These are phyloP conservation scores for Lolium perenne DNA, from an alignment of 176 grass and related monocot species.

Conservation along the genomic window DNA sequence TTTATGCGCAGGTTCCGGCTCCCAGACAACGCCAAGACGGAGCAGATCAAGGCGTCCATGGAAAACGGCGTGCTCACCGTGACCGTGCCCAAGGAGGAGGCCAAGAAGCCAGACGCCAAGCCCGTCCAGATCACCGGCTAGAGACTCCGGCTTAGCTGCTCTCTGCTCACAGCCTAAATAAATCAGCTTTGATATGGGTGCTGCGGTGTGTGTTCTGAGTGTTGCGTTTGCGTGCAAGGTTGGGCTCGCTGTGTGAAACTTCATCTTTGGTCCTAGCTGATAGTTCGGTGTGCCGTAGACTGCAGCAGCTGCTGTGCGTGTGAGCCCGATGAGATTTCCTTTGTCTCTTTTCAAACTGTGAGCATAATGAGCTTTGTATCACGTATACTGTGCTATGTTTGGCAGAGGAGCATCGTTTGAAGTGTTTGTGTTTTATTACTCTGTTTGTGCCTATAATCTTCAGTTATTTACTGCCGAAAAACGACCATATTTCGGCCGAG, in stretches of 20 bases:
- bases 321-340: neutral
- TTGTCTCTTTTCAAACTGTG: no score
- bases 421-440: no score
- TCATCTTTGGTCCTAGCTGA: neutral
- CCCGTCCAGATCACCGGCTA: no score
- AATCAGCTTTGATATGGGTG: neutral
- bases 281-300: neutral
- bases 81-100: constrained; percentile 61
- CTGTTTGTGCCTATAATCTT: no score
- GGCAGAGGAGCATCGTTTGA: no score
- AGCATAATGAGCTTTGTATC: no score
- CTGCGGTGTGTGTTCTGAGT: no score
- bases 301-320: neutral
- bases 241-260: neutral
- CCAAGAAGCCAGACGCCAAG: constrained; percentile 30
- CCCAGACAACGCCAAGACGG: constrained; percentile 58
- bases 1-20: constrained; percentile 58
- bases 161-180: neutral
- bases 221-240: neutral
- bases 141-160: neutral
- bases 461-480: no score
- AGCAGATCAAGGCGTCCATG: constrained; percentile 61
- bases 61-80: constrained; percentile 74
- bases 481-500: no score
- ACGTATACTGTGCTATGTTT: neutral